Percentiles rank a stretch among this genome's conserved stretches.
These are phyloP conservation scores for Populus alba DNA, from an alignment of 345 rosid species.

Conservation along the genomic window DNA sequence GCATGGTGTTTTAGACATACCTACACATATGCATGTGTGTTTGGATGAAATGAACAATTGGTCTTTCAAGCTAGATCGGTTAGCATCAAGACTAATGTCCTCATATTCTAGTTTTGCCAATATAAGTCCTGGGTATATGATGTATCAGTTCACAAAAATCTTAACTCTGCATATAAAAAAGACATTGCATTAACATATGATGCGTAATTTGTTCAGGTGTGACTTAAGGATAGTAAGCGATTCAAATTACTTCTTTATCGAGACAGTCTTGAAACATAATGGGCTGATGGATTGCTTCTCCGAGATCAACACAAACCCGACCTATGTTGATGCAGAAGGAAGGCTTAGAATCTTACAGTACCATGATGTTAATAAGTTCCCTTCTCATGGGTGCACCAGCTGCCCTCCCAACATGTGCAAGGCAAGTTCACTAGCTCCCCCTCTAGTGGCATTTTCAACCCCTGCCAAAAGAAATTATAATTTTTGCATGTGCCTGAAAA, in stretches of 20 bases:
- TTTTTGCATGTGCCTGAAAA: not conserved
- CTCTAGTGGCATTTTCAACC: not conserved
- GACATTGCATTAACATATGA: not conserved
- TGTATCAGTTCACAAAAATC: too few species aligned
- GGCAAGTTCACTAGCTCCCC: conserved; percentile 10
- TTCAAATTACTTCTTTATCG: conserved; percentile 29
- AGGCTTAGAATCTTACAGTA: conserved; percentile 22
- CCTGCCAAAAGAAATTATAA: not conserved
- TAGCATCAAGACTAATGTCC: too few species aligned
- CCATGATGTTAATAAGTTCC: conserved; percentile 15
- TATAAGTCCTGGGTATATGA: too few species aligned
- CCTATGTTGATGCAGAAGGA: conserved; percentile 19
- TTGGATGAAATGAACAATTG: too few species aligned
- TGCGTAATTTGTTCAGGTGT: conserved; percentile 7
- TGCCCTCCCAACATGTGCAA: conserved; percentile 40
- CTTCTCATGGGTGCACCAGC: conserved; percentile 23
- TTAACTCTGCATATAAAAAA: too few species aligned
- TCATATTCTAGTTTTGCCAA: too few species aligned
- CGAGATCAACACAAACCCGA: conserved; percentile 25
- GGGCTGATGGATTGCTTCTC: conserved; percentile 28
- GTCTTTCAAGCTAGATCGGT: too few species aligned
- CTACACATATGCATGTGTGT: too few species aligned
- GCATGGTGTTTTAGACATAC: too few species aligned
- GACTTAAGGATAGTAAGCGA: conserved; percentile 32
- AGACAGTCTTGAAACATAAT: conserved; percentile 25